phyloP scores from a whole-genome alignment of 78 protist species.

The Dictyostelium brefeldianum region DNA sequence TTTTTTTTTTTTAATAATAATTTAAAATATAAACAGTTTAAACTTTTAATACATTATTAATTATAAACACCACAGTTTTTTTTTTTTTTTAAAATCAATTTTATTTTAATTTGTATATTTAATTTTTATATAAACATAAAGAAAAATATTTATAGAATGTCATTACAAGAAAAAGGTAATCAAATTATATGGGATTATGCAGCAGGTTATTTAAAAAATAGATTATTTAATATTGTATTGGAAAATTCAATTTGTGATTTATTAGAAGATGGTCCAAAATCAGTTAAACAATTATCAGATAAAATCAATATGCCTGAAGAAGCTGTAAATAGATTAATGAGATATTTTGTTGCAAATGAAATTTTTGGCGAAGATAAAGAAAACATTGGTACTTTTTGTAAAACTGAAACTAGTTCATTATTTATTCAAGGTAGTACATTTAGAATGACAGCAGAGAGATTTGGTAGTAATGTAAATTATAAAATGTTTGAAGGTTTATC shows the following conservation, averaged over 20 bases:
- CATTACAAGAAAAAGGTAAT: too few species aligned
- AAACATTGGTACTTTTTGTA: not conserved
- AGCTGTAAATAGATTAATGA: not conserved
- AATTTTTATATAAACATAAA: too few species aligned
- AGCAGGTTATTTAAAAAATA: not conserved
- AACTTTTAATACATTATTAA: too few species aligned
- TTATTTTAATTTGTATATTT: too few species aligned
- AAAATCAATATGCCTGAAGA: not conserved
- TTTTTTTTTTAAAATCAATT: too few species aligned
- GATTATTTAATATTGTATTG: not conserved
- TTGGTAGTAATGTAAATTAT: not conserved
- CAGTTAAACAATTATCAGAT: not conserved
- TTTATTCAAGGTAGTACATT: not conserved
- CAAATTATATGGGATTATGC: not conserved
- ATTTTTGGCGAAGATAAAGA: not conserved
- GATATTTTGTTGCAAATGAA: not conserved
- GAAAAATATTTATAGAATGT: too few species aligned
- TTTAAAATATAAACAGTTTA: too few species aligned
- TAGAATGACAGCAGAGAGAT: too few species aligned
- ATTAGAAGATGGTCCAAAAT: constrained; percentile 22
- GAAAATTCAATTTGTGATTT: not conserved
- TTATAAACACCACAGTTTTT: too few species aligned
- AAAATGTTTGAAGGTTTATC: not conserved
- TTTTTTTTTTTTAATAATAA: too few species aligned
- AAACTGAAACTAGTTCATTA: not conserved